These are phyloP conservation scores for Pseudonitzschia delicatissima DNA, from an alignment of 108 stramenopile species.

Conservation along the genomic window DNA sequence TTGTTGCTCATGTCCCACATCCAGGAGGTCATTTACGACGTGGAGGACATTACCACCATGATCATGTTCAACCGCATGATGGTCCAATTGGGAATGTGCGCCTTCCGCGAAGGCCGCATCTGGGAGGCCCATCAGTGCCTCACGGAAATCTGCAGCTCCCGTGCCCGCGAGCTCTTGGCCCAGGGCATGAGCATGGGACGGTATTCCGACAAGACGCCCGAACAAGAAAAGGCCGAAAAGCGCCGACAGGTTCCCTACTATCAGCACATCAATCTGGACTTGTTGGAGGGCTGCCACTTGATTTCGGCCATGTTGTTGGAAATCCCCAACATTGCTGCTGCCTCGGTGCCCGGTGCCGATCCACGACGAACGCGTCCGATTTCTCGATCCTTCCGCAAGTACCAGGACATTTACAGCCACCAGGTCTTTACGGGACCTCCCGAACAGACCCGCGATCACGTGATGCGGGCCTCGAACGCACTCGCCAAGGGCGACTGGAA, in stretches of 20 bases:
- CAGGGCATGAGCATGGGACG: constrained; percentile 85
- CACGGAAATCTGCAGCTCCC: constrained; percentile 86
- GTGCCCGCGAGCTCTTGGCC: constrained; percentile 93
- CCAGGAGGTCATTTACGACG: constrained; percentile 76
- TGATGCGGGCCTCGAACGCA: constrained; percentile 90
- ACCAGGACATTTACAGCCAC: constrained; percentile 88
- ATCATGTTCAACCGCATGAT: constrained; percentile 97
- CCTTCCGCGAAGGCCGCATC: constrained; percentile 94
- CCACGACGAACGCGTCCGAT: constrained; percentile 61
- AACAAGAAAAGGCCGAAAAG: constrained; percentile 97
- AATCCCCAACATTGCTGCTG: constrained; percentile 94
- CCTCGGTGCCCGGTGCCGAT: constrained; percentile 32
- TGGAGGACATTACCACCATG: constrained; percentile 90
- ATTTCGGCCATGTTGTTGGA: constrained; percentile 98
- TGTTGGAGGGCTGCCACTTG: constrained; percentile 95
- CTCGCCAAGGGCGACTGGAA: constrained; percentile 95
- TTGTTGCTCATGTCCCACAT: constrained; percentile 96
- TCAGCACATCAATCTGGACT: constrained; percentile 95
- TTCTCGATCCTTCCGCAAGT: constrained; percentile 92
- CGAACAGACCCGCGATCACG: constrained; percentile 96
- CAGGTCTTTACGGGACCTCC: constrained; percentile 98
- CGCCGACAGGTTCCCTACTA: constrained; percentile 95
- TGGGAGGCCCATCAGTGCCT: constrained; percentile 95
- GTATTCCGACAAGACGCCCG: constrained; percentile 86
- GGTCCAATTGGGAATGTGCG: constrained; percentile 95